Percentiles rank a stretch among this genome's conserved stretches.
phyloP scores from a whole-genome alignment of 768 basidiomycete species.

The Rhizopogon roseolus region DNA sequence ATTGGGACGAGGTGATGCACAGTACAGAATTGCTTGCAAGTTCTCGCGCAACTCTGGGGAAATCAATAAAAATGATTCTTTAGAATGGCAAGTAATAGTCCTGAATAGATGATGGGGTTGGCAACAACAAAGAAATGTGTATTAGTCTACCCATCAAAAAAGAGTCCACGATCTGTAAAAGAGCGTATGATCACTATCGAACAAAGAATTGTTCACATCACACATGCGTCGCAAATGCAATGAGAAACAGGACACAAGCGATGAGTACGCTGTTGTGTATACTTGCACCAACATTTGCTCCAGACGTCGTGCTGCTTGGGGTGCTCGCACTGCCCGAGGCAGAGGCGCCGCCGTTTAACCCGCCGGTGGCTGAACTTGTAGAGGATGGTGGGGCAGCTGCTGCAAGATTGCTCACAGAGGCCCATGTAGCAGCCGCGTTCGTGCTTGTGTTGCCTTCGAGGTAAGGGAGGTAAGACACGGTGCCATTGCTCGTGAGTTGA shows the following conservation, averaged over 20 bases:
- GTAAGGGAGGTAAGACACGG: conserved; percentile 58
- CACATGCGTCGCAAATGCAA: not conserved
- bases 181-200: not conserved
- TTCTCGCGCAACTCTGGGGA: too few relatives aligned
- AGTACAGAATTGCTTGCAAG: too few relatives aligned
- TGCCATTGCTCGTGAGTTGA: conserved; percentile 60
- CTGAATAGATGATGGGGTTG: too few relatives aligned
- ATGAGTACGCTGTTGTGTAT: not conserved
- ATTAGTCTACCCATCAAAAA: too few relatives aligned
- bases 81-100: too few relatives aligned
- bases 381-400: conserved; percentile 35
- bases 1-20: too few relatives aligned
- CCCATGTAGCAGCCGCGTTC: conserved; percentile 48
- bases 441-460: conserved; percentile 36
- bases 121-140: too few relatives aligned
- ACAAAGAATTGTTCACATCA: not conserved
- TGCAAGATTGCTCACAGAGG: conserved; percentile 38
- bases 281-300: not conserved
- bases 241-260: not conserved
- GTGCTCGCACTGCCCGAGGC: conserved; percentile 13
- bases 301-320: conserved; percentile 10
- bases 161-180: not conserved
- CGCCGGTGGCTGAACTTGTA: conserved; percentile 2
- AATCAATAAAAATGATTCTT: too few relatives aligned
- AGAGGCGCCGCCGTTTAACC: conserved; percentile 10